Evolutionary conservation across 192 early-diverging fungal genomes (phyloP).

Genomic region (Phycomyces nitens): DNA sequence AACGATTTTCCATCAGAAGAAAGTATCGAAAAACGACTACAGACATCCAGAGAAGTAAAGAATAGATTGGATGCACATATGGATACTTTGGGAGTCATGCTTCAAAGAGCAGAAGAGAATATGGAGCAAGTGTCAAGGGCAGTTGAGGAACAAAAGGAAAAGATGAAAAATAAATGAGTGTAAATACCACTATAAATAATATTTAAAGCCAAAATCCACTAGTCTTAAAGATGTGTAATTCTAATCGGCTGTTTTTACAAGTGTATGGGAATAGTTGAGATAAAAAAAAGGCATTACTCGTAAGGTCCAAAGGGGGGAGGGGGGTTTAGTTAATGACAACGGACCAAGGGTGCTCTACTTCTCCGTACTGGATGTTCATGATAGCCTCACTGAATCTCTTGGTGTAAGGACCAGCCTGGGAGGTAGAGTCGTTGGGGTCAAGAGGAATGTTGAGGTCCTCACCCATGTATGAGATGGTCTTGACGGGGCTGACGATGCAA

Average conservation of each 20-base stretch:
- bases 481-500: slow-evolving; percentile 92
- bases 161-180: background rate
- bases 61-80: slow-evolving; percentile 11
- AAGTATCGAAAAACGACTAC: background rate
- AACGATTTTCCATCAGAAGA: background rate
- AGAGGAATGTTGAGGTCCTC: slow-evolving; percentile 82
- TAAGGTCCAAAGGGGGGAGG: too few species aligned
- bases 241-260: too few species aligned
- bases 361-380: slow-evolving; percentile 94
- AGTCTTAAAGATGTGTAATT: too few species aligned
- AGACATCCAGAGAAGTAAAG: background rate
- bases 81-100: slow-evolving; percentile 6
- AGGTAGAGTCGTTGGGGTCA: slow-evolving; percentile 70
- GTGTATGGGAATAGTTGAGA: too few species aligned
- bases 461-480: slow-evolving; percentile 75
- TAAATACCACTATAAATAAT: too few species aligned
- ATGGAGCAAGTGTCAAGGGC: slow-evolving; percentile 14
- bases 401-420: slow-evolving; percentile 85
- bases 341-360: slow-evolving; percentile 79
- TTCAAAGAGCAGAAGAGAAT: slow-evolving; percentile 8
- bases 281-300: too few species aligned
- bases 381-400: slow-evolving; percentile 80
- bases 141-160: slow-evolving; percentile 11
- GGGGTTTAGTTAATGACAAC: slow-evolving; percentile 69
- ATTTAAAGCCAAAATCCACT: background rate